Percentiles rank a stretch among this genome's conserved stretches.
Conservation (phyloP, 208 protist species). For the Trypanosoma vivax region DNA sequence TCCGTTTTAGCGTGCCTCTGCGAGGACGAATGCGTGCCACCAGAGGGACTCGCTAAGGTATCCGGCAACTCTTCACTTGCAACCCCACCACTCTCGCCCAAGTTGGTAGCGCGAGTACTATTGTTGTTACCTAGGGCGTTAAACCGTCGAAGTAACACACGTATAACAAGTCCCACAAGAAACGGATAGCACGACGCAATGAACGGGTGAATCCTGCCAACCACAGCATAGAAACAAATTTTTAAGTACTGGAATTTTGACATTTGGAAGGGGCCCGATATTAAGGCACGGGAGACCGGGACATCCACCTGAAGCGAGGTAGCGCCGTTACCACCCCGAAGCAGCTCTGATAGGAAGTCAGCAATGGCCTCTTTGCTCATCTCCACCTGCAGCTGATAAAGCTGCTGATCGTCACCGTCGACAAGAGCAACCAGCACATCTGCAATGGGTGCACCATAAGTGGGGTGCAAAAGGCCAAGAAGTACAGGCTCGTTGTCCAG, state of each 20-base stretch:
- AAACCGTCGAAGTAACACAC: constrained; percentile 27
- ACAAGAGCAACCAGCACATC: constrained; percentile 40
- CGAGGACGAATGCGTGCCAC: not conserved
- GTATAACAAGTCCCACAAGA: constrained; percentile 71
- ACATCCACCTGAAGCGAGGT: constrained; percentile 8
- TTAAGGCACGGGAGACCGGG: constrained; percentile 32
- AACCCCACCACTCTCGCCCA: constrained; percentile 2
- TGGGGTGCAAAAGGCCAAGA: constrained; percentile 3
- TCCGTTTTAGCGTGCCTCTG: not conserved
- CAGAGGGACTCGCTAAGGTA: no score
- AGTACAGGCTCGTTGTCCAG: constrained; percentile 36
- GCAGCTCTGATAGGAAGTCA: constrained; percentile 20
- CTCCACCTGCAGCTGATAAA: constrained; percentile 29
- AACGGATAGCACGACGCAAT: constrained; percentile 51
- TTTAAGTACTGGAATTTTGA: constrained; percentile 38
- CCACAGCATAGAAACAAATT: constrained; percentile 32
- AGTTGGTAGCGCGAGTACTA: not conserved
- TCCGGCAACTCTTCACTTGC: not conserved
- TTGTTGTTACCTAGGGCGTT: constrained; percentile 6
- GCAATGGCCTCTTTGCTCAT: constrained; percentile 14
- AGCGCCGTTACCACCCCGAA: constrained; percentile 3
- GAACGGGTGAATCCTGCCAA: constrained; percentile 33
- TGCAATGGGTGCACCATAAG: no score
- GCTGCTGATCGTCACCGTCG: constrained; percentile 48
- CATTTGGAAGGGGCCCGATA: constrained; percentile 42